phyloP scores from a whole-genome alignment of 352 stramenopile genomes.

The Phytophthora sansomeana region DNA sequence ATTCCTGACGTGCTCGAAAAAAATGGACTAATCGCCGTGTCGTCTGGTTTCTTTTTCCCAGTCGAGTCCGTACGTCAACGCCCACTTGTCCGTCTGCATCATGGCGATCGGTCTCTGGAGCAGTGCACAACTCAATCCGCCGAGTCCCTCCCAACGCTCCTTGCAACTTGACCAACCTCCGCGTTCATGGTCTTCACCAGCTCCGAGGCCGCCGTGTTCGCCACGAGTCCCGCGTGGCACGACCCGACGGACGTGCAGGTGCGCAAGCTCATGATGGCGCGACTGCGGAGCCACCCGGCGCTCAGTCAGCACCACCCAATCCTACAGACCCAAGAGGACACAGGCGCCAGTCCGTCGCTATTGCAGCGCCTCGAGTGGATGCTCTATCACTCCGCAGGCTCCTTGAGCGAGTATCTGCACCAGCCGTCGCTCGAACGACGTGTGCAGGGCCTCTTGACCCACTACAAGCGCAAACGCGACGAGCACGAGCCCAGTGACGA shows the following conservation, averaged over 20 bases:
- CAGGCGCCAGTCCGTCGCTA: slow-evolving; percentile 49
- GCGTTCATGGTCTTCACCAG: slow-evolving; percentile 20
- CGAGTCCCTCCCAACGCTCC: slow-evolving; percentile 17
- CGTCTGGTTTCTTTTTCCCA: slow-evolving; percentile 22
- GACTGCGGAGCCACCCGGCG: slow-evolving; percentile 45
- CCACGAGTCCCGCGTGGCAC: slow-evolving; percentile 35
- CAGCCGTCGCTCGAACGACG: slow-evolving; percentile 68
- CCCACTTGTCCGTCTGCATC: slow-evolving; percentile 11
- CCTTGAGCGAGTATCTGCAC: slow-evolving; percentile 73
- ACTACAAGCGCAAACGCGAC: slow-evolving; percentile 53
- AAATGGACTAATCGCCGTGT: slow-evolving; percentile 19
- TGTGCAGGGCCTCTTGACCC: slow-evolving; percentile 77
- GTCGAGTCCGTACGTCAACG: slow-evolving; percentile 11
- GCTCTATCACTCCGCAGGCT: slow-evolving; percentile 74
- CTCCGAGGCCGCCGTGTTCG: slow-evolving; percentile 13
- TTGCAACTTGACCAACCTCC: slow-evolving; percentile 1
- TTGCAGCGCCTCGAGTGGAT: slow-evolving; percentile 82
- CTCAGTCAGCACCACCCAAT: slow-evolving; percentile 41
- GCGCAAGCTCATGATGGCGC: slow-evolving; percentile 60
- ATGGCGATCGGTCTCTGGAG: slow-evolving; percentile 9
- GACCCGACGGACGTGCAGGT: slow-evolving; percentile 49
- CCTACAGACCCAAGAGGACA: slow-evolving; percentile 29
- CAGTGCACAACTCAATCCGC: slow-evolving; percentile 41
- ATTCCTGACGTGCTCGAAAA: slow-evolving; percentile 6
- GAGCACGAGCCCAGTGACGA: slow-evolving; percentile 25